These are phyloP conservation scores for Hirschioporus abietinus DNA, from an alignment of 768 basidiomycete species.

Conservation along the genomic window DNA sequence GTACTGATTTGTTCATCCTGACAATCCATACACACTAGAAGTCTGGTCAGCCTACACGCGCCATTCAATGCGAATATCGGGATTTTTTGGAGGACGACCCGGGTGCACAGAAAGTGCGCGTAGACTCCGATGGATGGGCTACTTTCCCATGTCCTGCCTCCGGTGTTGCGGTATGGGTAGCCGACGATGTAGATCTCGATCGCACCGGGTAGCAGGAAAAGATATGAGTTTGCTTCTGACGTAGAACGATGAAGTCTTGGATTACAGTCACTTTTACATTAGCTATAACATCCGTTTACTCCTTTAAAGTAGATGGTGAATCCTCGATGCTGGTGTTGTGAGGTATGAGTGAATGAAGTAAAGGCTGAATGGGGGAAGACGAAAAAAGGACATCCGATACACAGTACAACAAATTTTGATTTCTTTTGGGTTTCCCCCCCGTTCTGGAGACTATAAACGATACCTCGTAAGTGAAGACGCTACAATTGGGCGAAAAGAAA, in stretches of 20 bases:
- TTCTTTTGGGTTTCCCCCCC: not conserved
- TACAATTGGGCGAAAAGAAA: not conserved
- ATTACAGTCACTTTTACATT: not conserved
- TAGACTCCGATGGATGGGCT: slow-evolving; percentile 59
- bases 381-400: not conserved
- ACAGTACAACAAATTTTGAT: not conserved
- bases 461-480: not conserved
- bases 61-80: slow-evolving; percentile 27
- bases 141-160: slow-evolving; percentile 54
- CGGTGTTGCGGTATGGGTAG: slow-evolving; percentile 56
- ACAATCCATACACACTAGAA: not conserved
- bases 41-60: too few relatives aligned
- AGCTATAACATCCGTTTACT: too few relatives aligned
- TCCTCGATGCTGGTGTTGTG: not conserved
- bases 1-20: not conserved
- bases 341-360: not conserved
- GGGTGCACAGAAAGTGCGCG: slow-evolving; percentile 26
- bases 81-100: slow-evolving; percentile 45
- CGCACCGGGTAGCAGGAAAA: not conserved
- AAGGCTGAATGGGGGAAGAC: not conserved
- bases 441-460: not conserved
- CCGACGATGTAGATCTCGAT: not conserved
- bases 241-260: not conserved
- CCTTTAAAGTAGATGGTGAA: not conserved
- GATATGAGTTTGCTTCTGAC: not conserved